phyloP scores from a whole-genome alignment of 2,329 filamentous ascomycete species.

The Botrytis hyacinthi region DNA sequence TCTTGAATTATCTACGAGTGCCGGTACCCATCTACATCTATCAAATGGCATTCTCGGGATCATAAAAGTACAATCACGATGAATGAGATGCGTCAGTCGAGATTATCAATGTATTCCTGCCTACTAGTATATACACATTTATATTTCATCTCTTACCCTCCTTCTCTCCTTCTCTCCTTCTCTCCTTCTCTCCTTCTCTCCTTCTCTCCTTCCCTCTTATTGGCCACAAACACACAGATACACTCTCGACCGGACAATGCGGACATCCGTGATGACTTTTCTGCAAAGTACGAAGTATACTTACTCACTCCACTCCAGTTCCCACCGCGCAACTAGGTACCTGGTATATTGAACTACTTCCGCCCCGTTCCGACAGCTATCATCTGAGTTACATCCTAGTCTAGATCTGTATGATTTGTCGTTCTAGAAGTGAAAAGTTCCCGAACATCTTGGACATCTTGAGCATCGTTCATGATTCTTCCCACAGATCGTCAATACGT shows the following conservation, averaged over 20 bases:
- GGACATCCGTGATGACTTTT: not conserved
- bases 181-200: too few relatives aligned
- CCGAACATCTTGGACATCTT: not conserved
- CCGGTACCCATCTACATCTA: not conserved
- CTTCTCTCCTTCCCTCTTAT: not conserved
- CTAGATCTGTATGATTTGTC: not conserved
- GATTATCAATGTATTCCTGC: not conserved
- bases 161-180: too few relatives aligned
- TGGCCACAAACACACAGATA: not conserved
- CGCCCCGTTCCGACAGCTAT: not conserved
- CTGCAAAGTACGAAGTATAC: too few relatives aligned
- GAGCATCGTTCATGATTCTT: not conserved
- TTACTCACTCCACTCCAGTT: not conserved
- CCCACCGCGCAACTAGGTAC: not conserved
- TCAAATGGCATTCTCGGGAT: not conserved
- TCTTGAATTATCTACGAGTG: not conserved
- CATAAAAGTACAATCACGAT: not conserved
- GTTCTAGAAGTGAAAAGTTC: conserved; percentile 2
- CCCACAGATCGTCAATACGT: not conserved
- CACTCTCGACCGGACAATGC: not conserved
- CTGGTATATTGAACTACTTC: not conserved
- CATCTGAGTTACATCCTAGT: not conserved
- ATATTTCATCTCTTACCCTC: not conserved
- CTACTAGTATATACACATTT: not conserved
- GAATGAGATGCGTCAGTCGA: not conserved